These are phyloP conservation scores for Salvia rosmarinus DNA, from an alignment of 257 asterid species.

Conservation along the genomic window DNA sequence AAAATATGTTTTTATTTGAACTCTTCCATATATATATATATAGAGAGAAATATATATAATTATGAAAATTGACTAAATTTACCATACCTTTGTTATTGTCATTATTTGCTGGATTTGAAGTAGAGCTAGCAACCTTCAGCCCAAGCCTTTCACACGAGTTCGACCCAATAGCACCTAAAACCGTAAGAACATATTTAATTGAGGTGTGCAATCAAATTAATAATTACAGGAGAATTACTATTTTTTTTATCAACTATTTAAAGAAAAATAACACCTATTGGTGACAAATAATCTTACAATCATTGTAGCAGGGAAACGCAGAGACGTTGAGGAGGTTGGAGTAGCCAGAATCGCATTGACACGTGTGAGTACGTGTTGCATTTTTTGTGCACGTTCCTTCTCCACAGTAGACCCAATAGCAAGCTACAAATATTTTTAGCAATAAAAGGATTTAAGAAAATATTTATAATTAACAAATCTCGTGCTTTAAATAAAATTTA, in stretches of 20 bases:
- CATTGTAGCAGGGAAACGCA: constrained; percentile 70
- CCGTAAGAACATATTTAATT: neutral
- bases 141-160: constrained; percentile 65
- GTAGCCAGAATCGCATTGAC: constrained; percentile 63
- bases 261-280: constrained; percentile 45
- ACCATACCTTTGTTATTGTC: constrained; percentile 36
- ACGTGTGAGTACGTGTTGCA: constrained; percentile 50
- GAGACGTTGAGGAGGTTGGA: constrained; percentile 60
- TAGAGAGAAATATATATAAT: no score
- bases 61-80: no score
- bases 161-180: constrained; percentile 66
- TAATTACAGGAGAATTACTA: no score
- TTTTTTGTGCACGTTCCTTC: constrained; percentile 66
- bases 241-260: no score
- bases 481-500: no score
- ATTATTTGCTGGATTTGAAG: constrained; percentile 39
- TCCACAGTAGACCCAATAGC: constrained; percentile 78
- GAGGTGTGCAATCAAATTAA: no score
- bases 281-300: constrained; percentile 55
- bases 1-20: no score
- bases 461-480: no score
- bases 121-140: constrained; percentile 44
- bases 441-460: neutral
- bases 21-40: no score
- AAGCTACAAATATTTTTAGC: constrained; percentile 43